Evolutionary conservation across 2,329 filamentous ascomycete species (phyloP).

Genomic region (Capronia americana): DNA sequence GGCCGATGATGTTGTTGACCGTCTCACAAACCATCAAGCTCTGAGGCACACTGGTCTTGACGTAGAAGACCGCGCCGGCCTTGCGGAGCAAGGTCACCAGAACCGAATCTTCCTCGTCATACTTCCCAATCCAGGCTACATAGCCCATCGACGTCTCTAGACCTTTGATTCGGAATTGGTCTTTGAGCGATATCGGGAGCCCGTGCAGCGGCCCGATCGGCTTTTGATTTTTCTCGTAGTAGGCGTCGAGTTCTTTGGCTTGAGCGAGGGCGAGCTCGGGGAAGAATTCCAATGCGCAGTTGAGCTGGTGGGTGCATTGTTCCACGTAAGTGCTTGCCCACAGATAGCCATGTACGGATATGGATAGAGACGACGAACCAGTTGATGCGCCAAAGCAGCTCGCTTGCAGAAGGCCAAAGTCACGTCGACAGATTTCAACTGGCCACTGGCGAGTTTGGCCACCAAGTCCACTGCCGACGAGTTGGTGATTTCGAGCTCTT

Average conservation of each 20-base stretch:
- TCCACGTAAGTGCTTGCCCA: too few relatives aligned
- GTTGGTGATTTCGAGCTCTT: too few relatives aligned
- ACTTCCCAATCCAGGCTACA: constrained; percentile 65
- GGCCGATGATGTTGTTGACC: constrained; percentile 65
- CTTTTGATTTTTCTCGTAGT: constrained; percentile 41
- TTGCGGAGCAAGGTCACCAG: constrained; percentile 54
- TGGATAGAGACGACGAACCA: constrained; percentile 37
- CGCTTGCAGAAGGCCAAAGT: constrained; percentile 51
- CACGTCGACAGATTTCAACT: constrained; percentile 43
- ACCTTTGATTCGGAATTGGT: constrained; percentile 55
- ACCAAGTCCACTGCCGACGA: background rate
- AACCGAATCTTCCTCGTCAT: constrained; percentile 57
- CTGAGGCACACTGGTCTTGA: constrained; percentile 62
- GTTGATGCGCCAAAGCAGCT: constrained; percentile 48
- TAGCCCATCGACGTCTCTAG: constrained; percentile 66
- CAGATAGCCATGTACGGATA: too few relatives aligned
- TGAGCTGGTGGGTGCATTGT: constrained; percentile 9
- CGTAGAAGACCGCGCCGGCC: constrained; percentile 63
- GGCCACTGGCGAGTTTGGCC: background rate
- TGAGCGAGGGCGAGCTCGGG: constrained; percentile 53
- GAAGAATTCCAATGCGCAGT: constrained; percentile 52
- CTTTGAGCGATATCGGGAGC: constrained; percentile 61
- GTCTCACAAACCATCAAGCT: constrained; percentile 65
- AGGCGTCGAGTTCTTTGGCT: constrained; percentile 65
- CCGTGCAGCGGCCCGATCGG: constrained; percentile 66